Evolutionary conservation across 2,329 filamentous ascomycete species (phyloP), one percentile per base, ranked within the genome.

Genomic region (Neofusicoccum laricinum): DNA sequence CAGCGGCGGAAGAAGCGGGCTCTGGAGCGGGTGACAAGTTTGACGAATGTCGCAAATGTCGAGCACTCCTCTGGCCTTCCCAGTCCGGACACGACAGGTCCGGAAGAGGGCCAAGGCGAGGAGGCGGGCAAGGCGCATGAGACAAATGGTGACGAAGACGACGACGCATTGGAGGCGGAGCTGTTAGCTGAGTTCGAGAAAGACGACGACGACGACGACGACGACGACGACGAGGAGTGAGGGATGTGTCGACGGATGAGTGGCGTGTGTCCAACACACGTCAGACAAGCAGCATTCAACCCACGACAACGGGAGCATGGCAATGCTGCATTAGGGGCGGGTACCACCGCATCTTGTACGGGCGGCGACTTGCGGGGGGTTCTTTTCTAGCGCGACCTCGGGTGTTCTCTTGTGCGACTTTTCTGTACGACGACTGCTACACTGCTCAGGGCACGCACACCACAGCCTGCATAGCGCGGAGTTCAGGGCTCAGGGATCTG

Each of bases 151-250:
- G 77, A 76, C 25, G 77, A 73, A 34, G 81, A 88, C 69, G 75
- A 89, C 57, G 88, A 88, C 73, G 84, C 85, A n/a, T 67, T 82
- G 65, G 78, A 78, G 66, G 80, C 77, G 3, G 82, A 80, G 67
- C 73, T 82, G 70, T 76, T 77, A 21, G 77, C 77, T 15, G 77
- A 77, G 57, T 74, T 75, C 61, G 71, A 77, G 62, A 72, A 67
- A 50, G 75, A 73, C 4, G 76, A 71, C 7, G 70, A 72, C 63
- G 69, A 69, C 25, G 68, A 66, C 4, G 65, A 67, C 4, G 76
- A 71, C 7, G 70, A 72, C 63, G 69, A 69, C 25, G 68, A 66
- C 4, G 65, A 67, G 53, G 45, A 25, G 55, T 64, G 41, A 45
- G 40, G 14, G n/a, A 25, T n/a, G 21, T 3, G 21, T 40, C 14